Base-by-base conservation (phyloP, 495 filamentous ascomycete genomes). In the Aspergillus incahuasiensis region DNA sequence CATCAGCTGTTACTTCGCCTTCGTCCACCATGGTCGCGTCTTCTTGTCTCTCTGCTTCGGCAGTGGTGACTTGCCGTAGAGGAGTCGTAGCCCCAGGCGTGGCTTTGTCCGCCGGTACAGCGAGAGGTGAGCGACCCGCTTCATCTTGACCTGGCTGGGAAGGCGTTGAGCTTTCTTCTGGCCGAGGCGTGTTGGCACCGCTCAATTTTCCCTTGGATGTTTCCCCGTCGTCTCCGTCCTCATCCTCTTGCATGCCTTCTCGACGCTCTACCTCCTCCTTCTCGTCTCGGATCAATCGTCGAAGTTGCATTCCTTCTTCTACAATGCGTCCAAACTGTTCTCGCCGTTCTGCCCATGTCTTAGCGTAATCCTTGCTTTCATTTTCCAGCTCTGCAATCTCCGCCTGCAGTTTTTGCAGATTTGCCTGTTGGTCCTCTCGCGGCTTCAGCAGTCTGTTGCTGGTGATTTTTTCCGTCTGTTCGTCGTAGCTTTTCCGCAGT, bases 301-400 rank as follows among this genome's bases (percentile, higher is more conserved):
- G 79, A 61, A 97, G 79, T 57, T 89, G 79, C 84, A 87, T 88
- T 5, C 91, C 88, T 75, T 97, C 92, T 38, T 91, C 90, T 55
- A 96, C 88, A 65, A 98, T 94, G 59, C 83, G 78, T 12, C 86
- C 88, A 70, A 97, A 98, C 71, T 96, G 91, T 63, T 88, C 87
- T 39, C 91, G 72, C 32, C 95, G 79, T 67, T 95, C 90, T 16
- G 80, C 74, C 92, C 92, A 97, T 4, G 90, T 95, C 47, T 76
- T 77, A 9, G 84, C 86, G 70, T 94, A 96, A 34, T 86, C 84
- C 68, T 82, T 78, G 66, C 89, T 89, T 73, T 97, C 91, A 42
- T 82, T 80, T 71, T 94, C 84, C 62, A 98, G 70, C 59, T 96
- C 92, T 1, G 80, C 79, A 67, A 96, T 97, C 75, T 98, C 94